Conservation (phyloP, 2,329 filamentous ascomycete genomes). For the Ophiostoma himal-ulmi region DNA sequence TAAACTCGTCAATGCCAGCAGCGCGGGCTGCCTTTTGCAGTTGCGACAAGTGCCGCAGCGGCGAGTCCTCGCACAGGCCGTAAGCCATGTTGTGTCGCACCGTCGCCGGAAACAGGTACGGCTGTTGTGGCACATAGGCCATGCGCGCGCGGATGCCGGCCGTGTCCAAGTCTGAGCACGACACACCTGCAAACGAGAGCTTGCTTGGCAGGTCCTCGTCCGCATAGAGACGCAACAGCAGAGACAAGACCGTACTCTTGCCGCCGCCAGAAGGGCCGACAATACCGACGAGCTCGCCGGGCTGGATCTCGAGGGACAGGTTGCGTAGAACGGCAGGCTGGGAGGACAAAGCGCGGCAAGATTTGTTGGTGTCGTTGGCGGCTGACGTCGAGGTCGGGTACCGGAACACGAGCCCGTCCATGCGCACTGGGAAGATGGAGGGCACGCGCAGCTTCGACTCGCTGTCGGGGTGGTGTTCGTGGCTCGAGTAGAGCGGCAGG, state of each 20-base stretch:
- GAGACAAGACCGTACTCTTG: constrained; percentile 74
- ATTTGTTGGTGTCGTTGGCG: not conserved
- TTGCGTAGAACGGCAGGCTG: constrained; percentile 51
- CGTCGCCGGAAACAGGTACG: constrained; percentile 70
- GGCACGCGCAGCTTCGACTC: constrained; percentile 34
- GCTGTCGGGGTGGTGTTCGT: constrained; percentile 49
- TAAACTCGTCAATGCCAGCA: constrained; percentile 70
- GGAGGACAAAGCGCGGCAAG: not conserved
- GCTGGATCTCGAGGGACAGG: constrained; percentile 59
- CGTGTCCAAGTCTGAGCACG: constrained; percentile 56
- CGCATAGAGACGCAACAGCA: constrained; percentile 67
- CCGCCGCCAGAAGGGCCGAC: constrained; percentile 84
- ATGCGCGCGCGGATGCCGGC: constrained; percentile 54
- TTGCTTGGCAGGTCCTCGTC: constrained; percentile 30
- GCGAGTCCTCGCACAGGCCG: constrained; percentile 55
- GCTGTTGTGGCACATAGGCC: constrained; percentile 63
- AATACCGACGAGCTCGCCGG: constrained; percentile 65
- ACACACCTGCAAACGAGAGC: constrained; percentile 53
- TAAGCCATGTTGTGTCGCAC: constrained; percentile 80
- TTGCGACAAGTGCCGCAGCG: constrained; percentile 41
- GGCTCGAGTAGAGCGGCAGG: constrained; percentile 49
- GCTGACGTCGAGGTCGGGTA: constrained; percentile 48
- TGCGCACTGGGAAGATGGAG: constrained; percentile 41
- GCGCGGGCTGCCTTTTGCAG: constrained; percentile 49
- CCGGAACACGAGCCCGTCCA: constrained; percentile 61